Percentiles rank a stretch among this genome's conserved stretches.
Conservation (phyloP, 2,329 filamentous ascomycete species). For the Diaporthe vaccinii region DNA sequence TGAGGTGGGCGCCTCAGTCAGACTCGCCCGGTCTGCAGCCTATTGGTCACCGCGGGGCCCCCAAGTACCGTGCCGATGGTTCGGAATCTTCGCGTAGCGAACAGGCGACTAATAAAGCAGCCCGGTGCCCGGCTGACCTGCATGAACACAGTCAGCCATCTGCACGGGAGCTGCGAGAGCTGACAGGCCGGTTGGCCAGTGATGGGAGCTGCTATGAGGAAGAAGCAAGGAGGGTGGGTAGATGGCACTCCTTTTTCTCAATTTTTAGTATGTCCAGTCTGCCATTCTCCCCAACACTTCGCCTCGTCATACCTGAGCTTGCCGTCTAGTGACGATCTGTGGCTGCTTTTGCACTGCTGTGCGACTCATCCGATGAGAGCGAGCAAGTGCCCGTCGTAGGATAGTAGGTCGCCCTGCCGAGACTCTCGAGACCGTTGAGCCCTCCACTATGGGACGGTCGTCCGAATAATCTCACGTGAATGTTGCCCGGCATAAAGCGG, state of each 20-base stretch:
- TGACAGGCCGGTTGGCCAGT: conserved; percentile 7
- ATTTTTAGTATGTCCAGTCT: background rate
- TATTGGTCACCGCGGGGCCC: conserved; percentile 15
- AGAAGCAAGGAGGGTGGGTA: conserved; percentile 18
- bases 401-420: background rate
- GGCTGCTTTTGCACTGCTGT: conserved; percentile 18
- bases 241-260: conserved; percentile 9
- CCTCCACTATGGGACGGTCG: background rate
- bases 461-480: conserved; percentile 6
- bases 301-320: conserved; percentile 23
- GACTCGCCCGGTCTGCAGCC: background rate
- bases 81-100: conserved; percentile 23
- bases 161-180: conserved; percentile 29
- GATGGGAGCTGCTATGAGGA: conserved; percentile 1
- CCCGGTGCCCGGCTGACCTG: conserved; percentile 24
- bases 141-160: conserved; percentile 31
- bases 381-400: conserved; percentile 1
- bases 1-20: background rate
- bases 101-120: conserved; percentile 20
- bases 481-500: conserved; percentile 1
- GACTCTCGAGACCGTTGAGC: conserved; percentile 22
- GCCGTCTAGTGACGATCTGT: conserved; percentile 15
- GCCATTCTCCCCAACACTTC: conserved; percentile 19
- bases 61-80: conserved; percentile 25
- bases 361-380: conserved; percentile 25